These are phyloP conservation scores for Suillus clintonianus DNA, from an alignment of 768 basidiomycete genomes.

Conservation along the genomic window DNA sequence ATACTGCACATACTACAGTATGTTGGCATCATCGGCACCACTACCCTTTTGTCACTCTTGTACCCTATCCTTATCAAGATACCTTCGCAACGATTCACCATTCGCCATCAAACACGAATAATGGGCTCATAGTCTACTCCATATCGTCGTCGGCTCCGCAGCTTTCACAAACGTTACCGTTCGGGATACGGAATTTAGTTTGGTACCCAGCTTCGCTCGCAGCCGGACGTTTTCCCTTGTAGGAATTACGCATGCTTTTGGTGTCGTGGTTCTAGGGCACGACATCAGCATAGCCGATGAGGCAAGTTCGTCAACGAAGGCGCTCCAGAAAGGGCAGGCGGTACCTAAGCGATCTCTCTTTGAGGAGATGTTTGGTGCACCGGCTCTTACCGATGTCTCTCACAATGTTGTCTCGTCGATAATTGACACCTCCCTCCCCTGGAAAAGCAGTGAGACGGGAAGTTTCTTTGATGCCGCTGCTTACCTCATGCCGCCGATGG, in stretches of 20 bases:
- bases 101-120: slow-evolving; percentile 29
- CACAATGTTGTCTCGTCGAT: slow-evolving; percentile 3
- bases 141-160: slow-evolving; percentile 46
- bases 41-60: slow-evolving; percentile 42
- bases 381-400: slow-evolving; percentile 54
- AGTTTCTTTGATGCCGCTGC: slow-evolving; percentile 67
- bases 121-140: slow-evolving; percentile 50
- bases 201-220: slow-evolving; percentile 35
- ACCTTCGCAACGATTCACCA: slow-evolving; percentile 59
- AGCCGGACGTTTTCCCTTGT: slow-evolving; percentile 55
- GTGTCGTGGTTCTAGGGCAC: slow-evolving; percentile 70
- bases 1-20: slow-evolving; percentile 51
- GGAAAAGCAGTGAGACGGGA: slow-evolving; percentile 44
- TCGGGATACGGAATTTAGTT: slow-evolving; percentile 55
- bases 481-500: slow-evolving; percentile 76
- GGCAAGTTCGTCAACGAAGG: slow-evolving; percentile 44
- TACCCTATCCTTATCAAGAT: slow-evolving; percentile 58
- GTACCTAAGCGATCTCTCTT: slow-evolving; percentile 63
- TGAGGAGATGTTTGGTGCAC: slow-evolving; percentile 87
- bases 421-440: slow-evolving; percentile 26
- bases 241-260: slow-evolving; percentile 69
- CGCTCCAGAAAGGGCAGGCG: slow-evolving; percentile 31
- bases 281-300: slow-evolving; percentile 41
- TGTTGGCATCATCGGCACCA: slow-evolving; percentile 53
- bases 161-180: slow-evolving; percentile 54